These are phyloP conservation scores for Sugiyamaella qingdaonensis DNA, from an alignment of 805 yeast genomes.

Conservation along the genomic window DNA sequence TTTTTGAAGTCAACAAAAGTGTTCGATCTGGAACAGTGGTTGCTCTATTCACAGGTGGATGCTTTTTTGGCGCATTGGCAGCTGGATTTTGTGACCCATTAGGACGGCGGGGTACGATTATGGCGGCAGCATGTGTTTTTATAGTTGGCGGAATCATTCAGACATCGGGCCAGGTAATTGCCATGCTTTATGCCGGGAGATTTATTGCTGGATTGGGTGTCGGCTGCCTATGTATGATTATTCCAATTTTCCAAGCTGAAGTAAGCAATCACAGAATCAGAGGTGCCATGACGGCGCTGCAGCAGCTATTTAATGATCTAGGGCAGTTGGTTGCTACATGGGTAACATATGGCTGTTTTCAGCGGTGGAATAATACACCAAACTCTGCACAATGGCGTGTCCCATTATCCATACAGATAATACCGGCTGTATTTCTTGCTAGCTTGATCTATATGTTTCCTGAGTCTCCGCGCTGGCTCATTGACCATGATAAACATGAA, in stretches of 20 bases:
- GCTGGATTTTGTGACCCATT: constrained; percentile 53
- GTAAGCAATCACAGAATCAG: constrained; percentile 52
- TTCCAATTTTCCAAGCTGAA: constrained; percentile 58
- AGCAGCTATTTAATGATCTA: constrained; percentile 58
- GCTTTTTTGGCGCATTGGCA: constrained; percentile 22
- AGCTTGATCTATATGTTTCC: constrained; percentile 59
- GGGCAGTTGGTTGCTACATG: constrained; percentile 52
- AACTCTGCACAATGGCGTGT: constrained; percentile 9
- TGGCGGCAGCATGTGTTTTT: constrained; percentile 54
- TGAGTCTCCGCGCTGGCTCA: constrained; percentile 81
- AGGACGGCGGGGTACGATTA: constrained; percentile 55
- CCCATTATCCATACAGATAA: constrained; percentile 8
- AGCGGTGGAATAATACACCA: background rate
- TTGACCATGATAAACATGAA: constrained; percentile 58
- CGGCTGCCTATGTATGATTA: constrained; percentile 61
- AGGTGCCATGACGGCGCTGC: constrained; percentile 57
- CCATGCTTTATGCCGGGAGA: constrained; percentile 56
- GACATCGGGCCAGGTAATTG: constrained; percentile 44
- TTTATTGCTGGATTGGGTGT: constrained; percentile 58
- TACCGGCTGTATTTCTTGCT: constrained; percentile 31
- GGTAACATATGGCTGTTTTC: constrained; percentile 58
- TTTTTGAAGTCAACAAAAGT: background rate
- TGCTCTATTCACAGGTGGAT: constrained; percentile 12
- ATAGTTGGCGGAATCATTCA: constrained; percentile 57
- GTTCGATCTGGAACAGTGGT: constrained; percentile 8